Percentiles rank a stretch among this genome's conserved stretches.
Conservation (phyloP, 1,139 yeast genomes). For the Tardiomyces digboiensis region DNA sequence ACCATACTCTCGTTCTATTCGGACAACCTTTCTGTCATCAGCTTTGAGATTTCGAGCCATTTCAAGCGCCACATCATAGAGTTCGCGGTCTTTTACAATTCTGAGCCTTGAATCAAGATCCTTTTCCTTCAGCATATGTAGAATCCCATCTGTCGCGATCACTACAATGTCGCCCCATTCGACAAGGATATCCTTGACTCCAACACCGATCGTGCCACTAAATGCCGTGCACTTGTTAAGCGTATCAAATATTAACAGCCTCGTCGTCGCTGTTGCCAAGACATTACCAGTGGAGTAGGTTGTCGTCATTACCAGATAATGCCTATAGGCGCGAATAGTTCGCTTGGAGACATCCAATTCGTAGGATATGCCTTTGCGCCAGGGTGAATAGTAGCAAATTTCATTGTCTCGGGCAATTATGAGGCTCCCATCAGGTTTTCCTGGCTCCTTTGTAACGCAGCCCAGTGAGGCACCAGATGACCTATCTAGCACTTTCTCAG, state of each 20-base stretch:
- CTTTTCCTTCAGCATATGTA: slow-evolving; percentile 62
- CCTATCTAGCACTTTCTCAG: slow-evolving; percentile 52
- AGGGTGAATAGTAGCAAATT: slow-evolving; percentile 44
- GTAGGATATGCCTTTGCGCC: slow-evolving; percentile 48
- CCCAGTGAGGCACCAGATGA: slow-evolving; percentile 61
- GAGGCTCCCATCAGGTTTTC: slow-evolving; percentile 25
- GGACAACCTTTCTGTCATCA: slow-evolving; percentile 29
- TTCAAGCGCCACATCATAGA: slow-evolving; percentile 64
- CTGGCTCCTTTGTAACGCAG: slow-evolving; percentile 31
- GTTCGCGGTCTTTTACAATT: slow-evolving; percentile 56
- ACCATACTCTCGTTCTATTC: slow-evolving; percentile 60
- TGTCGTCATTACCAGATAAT: slow-evolving; percentile 50
- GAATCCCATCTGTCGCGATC: slow-evolving; percentile 65
- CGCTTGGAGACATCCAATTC: slow-evolving; percentile 53
- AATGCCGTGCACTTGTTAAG: slow-evolving; percentile 63
- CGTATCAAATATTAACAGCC: slow-evolving; percentile 58
- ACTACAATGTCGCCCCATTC: slow-evolving; percentile 50
- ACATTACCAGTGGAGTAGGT: slow-evolving; percentile 20
- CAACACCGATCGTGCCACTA: slow-evolving; percentile 55
- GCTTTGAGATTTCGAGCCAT: slow-evolving; percentile 44
- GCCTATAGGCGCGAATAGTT: slow-evolving; percentile 36
- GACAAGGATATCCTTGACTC: slow-evolving; percentile 45
- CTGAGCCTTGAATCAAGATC: slow-evolving; percentile 59
- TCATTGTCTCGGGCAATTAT: slow-evolving; percentile 43
- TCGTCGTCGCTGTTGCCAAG: slow-evolving; percentile 26